A percentile compares a stretch with the other conserved stretches of the same genome.
phyloP scores from a whole-genome alignment of 1,139 yeast genomes.

The Pichia cactophila region DNA sequence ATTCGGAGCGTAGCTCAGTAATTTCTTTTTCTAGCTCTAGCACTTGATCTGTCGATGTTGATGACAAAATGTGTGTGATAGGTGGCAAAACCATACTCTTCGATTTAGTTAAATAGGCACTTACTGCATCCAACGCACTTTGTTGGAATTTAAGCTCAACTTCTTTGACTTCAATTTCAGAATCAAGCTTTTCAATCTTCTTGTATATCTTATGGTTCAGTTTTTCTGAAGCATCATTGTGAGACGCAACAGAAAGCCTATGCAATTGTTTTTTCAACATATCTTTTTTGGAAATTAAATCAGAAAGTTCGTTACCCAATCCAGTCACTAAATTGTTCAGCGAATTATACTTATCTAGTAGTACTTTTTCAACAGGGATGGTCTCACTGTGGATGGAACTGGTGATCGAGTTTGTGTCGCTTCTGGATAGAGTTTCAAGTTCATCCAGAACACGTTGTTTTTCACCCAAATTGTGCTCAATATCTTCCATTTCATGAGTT shows the following conservation, averaged over 20 bases:
- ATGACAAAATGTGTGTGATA: not conserved
- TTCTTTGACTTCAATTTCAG: conserved; percentile 11
- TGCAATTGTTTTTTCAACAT: conserved; percentile 9
- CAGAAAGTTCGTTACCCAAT: not conserved
- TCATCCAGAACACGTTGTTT: conserved; percentile 10
- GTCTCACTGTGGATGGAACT: conserved; percentile 9
- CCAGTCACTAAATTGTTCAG: conserved; percentile 4
- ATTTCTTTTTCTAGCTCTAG: conserved; percentile 12
- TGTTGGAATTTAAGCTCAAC: conserved; percentile 13
- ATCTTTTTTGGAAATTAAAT: conserved; percentile 2
- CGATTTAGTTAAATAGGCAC: conserved; percentile 13
- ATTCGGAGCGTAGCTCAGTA: conserved; percentile 5
- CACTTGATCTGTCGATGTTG: not conserved
- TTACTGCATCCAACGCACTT: conserved; percentile 14
- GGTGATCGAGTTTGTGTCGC: conserved; percentile 5
- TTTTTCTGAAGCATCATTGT: not conserved
- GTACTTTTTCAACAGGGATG: conserved; percentile 13
- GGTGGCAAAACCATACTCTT: conserved; percentile 11
- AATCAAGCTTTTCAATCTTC: conserved; percentile 7
- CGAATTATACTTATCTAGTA: conserved; percentile 6
- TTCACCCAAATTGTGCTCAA: conserved; percentile 11
- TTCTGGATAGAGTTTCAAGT: conserved; percentile 6
- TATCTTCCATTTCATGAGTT: conserved; percentile 10
- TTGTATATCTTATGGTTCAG: conserved; percentile 3
- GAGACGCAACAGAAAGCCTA: conserved; percentile 13